phyloP scores from a whole-genome alignment of 2,329 filamentous ascomycete species.

The Ophiostoma fasciatum region DNA sequence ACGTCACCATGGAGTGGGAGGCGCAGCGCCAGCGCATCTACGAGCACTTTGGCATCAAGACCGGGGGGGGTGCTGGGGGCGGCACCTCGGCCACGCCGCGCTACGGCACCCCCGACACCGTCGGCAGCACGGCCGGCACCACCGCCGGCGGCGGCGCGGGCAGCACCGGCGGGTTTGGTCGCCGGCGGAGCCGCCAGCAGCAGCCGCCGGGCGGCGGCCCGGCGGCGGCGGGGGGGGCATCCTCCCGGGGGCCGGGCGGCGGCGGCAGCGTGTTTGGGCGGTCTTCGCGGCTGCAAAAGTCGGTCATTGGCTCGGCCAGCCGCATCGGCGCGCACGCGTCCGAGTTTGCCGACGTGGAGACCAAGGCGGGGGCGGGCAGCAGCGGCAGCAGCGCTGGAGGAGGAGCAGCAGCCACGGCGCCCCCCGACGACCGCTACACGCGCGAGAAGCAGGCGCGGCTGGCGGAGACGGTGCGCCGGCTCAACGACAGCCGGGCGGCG shows the following conservation, averaged over 20 bases:
- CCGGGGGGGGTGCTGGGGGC: constrained; percentile 16
- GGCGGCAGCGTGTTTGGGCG: constrained; percentile 42
- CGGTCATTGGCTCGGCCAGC: constrained; percentile 71
- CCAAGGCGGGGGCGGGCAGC: constrained; percentile 30
- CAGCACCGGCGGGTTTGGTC: constrained; percentile 42
- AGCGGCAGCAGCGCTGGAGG: constrained; percentile 1
- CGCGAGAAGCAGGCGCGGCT: constrained; percentile 77
- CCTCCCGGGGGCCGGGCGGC: no score
- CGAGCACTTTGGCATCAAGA: constrained; percentile 82
- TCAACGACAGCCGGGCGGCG: constrained; percentile 63
- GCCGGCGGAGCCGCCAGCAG: constrained; percentile 25
- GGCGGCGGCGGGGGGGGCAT: constrained; percentile 13
- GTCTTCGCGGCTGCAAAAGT: constrained; percentile 62
- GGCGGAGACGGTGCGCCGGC: constrained; percentile 59
- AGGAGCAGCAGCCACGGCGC: not conserved
- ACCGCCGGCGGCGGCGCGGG: constrained; percentile 16
- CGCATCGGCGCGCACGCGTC: constrained; percentile 48
- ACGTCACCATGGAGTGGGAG: constrained; percentile 92
- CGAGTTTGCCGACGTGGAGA: constrained; percentile 55
- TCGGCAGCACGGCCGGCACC: constrained; percentile 26
- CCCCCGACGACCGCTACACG: constrained; percentile 53
- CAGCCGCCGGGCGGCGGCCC: constrained; percentile 10
- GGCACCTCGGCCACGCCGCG: constrained; percentile 2
- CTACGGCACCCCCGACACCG: constrained; percentile 12
- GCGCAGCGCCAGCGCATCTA: constrained; percentile 86